These are phyloP conservation scores for Cladosporium sp. DNA, from an alignment of 2,329 filamentous ascomycete genomes.

Conservation along the genomic window DNA sequence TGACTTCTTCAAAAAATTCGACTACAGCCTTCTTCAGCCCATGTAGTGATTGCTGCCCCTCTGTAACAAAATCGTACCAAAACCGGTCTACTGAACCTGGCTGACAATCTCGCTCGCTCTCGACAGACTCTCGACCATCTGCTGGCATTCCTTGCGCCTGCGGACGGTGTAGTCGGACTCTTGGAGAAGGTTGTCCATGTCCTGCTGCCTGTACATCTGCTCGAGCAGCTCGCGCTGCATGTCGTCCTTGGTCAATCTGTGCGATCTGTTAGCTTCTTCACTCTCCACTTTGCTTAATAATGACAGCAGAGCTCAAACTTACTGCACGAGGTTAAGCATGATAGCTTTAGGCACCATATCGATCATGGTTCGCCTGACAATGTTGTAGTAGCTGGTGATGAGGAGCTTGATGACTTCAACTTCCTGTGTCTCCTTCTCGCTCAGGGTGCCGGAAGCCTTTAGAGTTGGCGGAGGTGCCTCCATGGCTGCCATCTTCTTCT, in stretches of 20 bases:
- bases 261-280: background rate
- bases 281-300: conserved; percentile 12
- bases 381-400: conserved; percentile 96
- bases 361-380: conserved; percentile 96
- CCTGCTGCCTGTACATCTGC: conserved; percentile 90
- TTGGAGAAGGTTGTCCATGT: conserved; percentile 90
- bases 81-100: conserved; percentile 51
- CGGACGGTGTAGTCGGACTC: conserved; percentile 96
- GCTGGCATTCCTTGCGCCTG: conserved; percentile 93
- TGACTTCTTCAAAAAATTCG: too few relatives aligned
- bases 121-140: conserved; percentile 92
- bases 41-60: too few relatives aligned
- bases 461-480: conserved; percentile 86
- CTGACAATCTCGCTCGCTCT: conserved; percentile 95
- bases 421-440: conserved; percentile 89
- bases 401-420: conserved; percentile 98
- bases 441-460: conserved; percentile 89
- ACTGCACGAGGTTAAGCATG: conserved; percentile 95
- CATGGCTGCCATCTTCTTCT: conserved; percentile 99
- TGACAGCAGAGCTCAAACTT: conserved; percentile 40
- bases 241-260: conserved; percentile 87
- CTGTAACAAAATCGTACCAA: background rate
- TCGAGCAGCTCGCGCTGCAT: conserved; percentile 97
- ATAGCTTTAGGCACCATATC: conserved; percentile 99
- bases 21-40: too few relatives aligned